Evolutionary conservation across 108 stramenopile species (phyloP).

Genomic region (Aurantiochytrium sp.): DNA sequence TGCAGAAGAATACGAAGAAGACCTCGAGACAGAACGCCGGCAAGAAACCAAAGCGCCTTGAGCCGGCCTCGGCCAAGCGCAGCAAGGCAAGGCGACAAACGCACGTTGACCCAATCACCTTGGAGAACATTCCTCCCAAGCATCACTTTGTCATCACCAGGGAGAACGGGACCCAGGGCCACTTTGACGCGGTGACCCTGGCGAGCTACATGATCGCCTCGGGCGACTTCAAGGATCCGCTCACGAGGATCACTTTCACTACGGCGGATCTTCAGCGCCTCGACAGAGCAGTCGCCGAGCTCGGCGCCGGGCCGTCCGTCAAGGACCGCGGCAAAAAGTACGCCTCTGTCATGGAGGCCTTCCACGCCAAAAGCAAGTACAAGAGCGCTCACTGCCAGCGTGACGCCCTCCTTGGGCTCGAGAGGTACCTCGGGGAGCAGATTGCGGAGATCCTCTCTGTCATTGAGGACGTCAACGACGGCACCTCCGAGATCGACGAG

Average conservation of each 20-base stretch:
- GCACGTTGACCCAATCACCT: neutral
- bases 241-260: neutral
- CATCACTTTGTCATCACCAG: neutral
- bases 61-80: too few relatives aligned
- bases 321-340: neutral
- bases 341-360: neutral
- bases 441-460: neutral
- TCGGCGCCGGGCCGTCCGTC: neutral
- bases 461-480: neutral
- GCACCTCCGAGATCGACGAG: neutral
- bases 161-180: neutral
- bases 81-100: neutral
- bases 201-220: neutral
- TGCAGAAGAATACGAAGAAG: too few relatives aligned
- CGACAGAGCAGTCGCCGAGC: neutral
- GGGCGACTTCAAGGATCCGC: conserved; percentile 7
- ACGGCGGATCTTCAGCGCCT: neutral
- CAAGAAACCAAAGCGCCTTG: too few relatives aligned
- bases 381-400: neutral
- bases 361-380: neutral
- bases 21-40: too few relatives aligned
- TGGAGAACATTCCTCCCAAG: neutral
- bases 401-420: neutral
- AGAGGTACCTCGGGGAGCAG: neutral
- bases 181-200: neutral